Base-by-base conservation (phyloP, 768 basidiomycete species). In the Lactarius hengduanensis region DNA sequence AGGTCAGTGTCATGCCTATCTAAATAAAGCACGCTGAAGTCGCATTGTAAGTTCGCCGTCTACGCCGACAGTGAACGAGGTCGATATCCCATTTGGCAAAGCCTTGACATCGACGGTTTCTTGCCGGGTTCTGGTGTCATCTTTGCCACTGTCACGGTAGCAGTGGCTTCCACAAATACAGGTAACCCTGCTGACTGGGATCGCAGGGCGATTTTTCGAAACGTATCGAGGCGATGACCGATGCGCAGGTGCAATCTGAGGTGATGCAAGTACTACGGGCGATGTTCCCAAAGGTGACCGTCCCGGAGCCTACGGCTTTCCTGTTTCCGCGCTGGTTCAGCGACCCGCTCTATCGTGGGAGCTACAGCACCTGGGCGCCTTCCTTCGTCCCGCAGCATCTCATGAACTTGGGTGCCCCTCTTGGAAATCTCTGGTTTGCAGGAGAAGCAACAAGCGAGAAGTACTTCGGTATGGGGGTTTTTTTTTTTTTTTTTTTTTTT, bases 311-410 rank as follows among this genome's bases (percentile, higher is more conserved):
- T 0, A 68, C 76, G 8, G 4, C 20, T 83, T 89, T 71, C 77
- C 77, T 70, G 34, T 80, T 84, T 67, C 79, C 80, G 3, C 75
- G 79, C 2, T 89, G 87, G 88, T 70, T 77, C 57, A 72, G 73
- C 5, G 78, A 87, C 71, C 79, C 81, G 4, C 73, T 83, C 43
- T 83, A 77, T 72, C 80, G 84, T 20, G 84, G 84, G 7, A 84
- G 85, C 9, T 89, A 85, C 70, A 84, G 83, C 26, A 89, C 86
- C 67, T 88, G 86, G 86, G 85, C 85, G 0, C 74, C 87, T 2
- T 79, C 82, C 2, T 87, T 85, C 68, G 75, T 81, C 30, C 16
- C 61, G 28, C 61, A 84, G 80, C 84, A 86, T 59, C 78, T 83
- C 18, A 75, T 80, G 30, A 86, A 88, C 70, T 69, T 87, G 59